Base-by-base conservation (phyloP, 2,329 filamentous ascomycete genomes). In the Leptographium lundbergii region DNA sequence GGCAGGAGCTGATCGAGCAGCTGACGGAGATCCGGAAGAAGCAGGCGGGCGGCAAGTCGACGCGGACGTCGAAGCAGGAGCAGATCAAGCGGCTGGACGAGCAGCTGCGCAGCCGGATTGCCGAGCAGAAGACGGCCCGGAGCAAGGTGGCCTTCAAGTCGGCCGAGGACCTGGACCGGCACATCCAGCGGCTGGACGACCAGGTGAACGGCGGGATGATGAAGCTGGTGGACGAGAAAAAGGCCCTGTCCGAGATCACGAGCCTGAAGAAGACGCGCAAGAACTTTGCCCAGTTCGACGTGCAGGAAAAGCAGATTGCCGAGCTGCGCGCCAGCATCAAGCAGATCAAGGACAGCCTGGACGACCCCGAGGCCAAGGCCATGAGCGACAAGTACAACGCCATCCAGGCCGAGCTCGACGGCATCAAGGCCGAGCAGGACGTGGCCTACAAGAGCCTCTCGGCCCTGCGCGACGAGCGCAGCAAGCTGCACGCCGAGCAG, bases 161-260 rank as follows among this genome's bases (percentile, higher is more conserved):
- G 66, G 82, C 84, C 58, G 91, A 96, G 60, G 94, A 97, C 63
- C 77, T 99, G 64, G 90, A 97, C 72, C 79, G 80, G 63, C 84
- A 94, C 73, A 94, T 97, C 67, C 81, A 82, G 61, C 79, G 79
- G 57, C 84, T 96, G 58, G 89, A 96, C 65, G 86, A 86, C 73
- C 82, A 92, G 71, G 91, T 97, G 66, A 89, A 95, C 72, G 82
- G 85, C 42, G 92, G 92, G 64, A 87, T 82, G 71, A 91, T 99
- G 87, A 95, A 91, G 76, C 78, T 99, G 57, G 94, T 97, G 13
- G 94, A 99, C 67, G 94, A 97, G 82, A 95, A 90, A 80, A 97
- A 96, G 81, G 86, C 89, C 10, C 80, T 97, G 24, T 76, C 81
- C 56, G 90, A 96, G 67, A 86, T 96, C 67, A 88, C 87, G 55